These are phyloP conservation scores for Trichosporon sp. DNA, from an alignment of 1,284 basidiomycete species.

Conservation along the genomic window DNA sequence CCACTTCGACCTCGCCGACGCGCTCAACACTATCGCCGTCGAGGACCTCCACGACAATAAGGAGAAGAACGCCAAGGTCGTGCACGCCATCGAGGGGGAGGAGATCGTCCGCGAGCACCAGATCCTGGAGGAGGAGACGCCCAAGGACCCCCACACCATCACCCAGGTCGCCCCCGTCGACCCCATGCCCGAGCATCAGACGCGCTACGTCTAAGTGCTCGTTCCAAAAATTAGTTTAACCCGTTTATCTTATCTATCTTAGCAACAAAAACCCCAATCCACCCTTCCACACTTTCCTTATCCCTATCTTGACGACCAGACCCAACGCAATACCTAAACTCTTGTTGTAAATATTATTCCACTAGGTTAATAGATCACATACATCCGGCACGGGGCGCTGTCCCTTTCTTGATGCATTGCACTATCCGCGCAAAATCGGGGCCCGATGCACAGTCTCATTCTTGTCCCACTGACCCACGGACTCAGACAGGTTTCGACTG, in stretches of 20 bases:
- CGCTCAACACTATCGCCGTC: conserved; percentile 45
- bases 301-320: not conserved
- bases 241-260: too few relatives aligned
- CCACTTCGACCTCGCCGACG: conserved; percentile 57
- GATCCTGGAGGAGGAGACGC: not conserved
- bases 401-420: conserved; percentile 4
- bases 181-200: not conserved
- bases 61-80: not conserved
- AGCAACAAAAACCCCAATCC: too few relatives aligned
- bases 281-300: not conserved
- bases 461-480: too few relatives aligned
- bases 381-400: not conserved
- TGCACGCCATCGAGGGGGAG: conserved; percentile 11
- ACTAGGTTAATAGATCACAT: conserved; percentile 14
- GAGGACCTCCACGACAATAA: conserved; percentile 25
- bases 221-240: not conserved
- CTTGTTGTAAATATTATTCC: conserved; percentile 17
- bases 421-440: not conserved
- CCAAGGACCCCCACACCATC: not conserved
- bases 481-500: not conserved
- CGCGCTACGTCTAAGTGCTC: not conserved
- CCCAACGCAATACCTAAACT: not conserved
- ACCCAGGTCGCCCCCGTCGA: not conserved
- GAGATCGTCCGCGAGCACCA: conserved; percentile 3
- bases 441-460: too few relatives aligned